Base-by-base conservation (phyloP, 192 early-diverging fungal genomes). In the Podila verticillata region DNA sequence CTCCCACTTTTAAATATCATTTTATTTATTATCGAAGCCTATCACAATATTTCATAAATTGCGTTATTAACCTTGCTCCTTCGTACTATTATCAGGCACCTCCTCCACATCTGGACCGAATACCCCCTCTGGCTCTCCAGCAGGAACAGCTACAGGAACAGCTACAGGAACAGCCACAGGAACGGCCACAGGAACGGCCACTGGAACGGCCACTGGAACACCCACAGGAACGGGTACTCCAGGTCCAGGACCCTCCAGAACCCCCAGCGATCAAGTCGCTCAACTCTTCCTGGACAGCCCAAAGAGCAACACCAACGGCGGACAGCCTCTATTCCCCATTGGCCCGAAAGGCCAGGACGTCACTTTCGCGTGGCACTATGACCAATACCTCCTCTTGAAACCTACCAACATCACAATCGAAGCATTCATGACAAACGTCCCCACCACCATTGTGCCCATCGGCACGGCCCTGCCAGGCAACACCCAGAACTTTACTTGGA, bases 351-450 rank as follows among this genome's bases (percentile, higher is more conserved):
- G 77, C 2, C 39, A 20, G 7, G 70, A 80, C 22, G 60, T 80
- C 7, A 12, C 5, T 0, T 80, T 80, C 35, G 19, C 65, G 15
- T 80, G 77, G 77, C n/a, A 57, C 19, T 65, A 65, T 65, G 61
- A 63, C 61, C 19, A 72, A 2, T 60, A 72, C 17, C 66, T 80
- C 4, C 17, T 39, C 26, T 31, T 72, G 19, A 59, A 24, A 9
- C 70, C 70, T 0, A 31, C 70, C 61, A 80, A 80, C 35, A 15
- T 80, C 10, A 80, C 77, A 20, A 72, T 80, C 47, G 65, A 80
- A 26, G 69, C 70, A 7, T 72, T n/a, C 22, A 7, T n/a, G n/a
- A 2, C 60, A 15, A 36, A 63, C 60, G 64, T 22, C 35, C 57
- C 58, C 31, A 61, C 8, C 5, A 36, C 0, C 15, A 68, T 80